These are phyloP conservation scores for Reutealis trisperma DNA, from an alignment of 345 rosid genomes.

Conservation along the genomic window DNA sequence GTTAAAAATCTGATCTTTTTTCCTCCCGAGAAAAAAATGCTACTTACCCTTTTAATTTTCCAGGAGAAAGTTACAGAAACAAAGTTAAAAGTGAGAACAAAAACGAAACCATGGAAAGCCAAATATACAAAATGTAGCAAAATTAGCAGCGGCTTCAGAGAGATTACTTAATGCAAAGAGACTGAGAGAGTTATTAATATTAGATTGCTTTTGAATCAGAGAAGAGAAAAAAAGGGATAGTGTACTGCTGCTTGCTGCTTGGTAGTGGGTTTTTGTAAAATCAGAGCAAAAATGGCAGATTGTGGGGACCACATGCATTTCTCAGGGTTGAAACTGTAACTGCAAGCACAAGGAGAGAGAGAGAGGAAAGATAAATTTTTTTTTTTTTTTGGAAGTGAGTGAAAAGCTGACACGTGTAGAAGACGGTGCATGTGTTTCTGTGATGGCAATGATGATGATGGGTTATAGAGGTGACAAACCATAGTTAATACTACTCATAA, in stretches of 20 bases:
- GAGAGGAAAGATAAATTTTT: background rate
- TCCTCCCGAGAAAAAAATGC: background rate
- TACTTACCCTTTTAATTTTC: background rate
- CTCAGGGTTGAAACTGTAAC: background rate
- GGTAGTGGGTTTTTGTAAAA: background rate
- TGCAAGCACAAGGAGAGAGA: background rate
- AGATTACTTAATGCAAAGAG: background rate
- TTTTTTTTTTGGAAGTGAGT: background rate
- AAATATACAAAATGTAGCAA: background rate
- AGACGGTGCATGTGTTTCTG: slow-evolving; percentile 28
- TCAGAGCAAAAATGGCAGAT: background rate
- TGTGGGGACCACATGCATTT: slow-evolving; percentile 3
- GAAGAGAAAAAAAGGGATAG: background rate
- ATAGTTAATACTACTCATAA: no score
- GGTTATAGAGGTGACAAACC: no score
- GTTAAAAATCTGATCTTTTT: slow-evolving; percentile 23
- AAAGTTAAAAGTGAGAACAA: background rate
- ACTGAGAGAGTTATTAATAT: background rate
- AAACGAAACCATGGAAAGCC: background rate
- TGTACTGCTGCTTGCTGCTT: background rate
- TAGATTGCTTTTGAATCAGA: background rate
- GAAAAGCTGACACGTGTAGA: slow-evolving; percentile 18
- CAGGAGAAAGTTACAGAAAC: background rate
- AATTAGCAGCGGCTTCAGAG: background rate
- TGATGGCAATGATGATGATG: background rate